phyloP scores from a whole-genome alignment of 176 grass and related monocot species.

The Carex myosuroides region DNA sequence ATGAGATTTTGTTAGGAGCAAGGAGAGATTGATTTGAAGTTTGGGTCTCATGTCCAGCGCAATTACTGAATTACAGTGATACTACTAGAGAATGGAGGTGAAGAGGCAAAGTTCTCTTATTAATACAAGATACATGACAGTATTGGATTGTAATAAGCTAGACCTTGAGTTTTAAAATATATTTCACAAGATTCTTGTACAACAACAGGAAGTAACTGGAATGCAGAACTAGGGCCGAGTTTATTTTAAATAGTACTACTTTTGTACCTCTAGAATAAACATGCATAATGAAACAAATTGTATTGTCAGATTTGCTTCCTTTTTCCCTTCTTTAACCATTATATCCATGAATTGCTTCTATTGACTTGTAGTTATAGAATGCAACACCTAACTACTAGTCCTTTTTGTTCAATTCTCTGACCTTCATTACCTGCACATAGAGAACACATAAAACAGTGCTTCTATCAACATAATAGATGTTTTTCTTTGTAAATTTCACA shows the following conservation, averaged over 20 bases:
- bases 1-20: neutral
- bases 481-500: neutral
- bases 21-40: neutral
- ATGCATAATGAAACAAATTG: neutral
- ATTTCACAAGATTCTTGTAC: neutral
- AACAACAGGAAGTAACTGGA: neutral
- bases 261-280: slow-evolving; percentile 2
- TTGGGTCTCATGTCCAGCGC: neutral
- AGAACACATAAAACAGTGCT: neutral
- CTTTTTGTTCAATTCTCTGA: slow-evolving; percentile 76
- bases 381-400: slow-evolving; percentile 42
- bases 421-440: slow-evolving; percentile 59
- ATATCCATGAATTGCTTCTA: neutral
- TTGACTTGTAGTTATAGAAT: slow-evolving; percentile 38
- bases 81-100: no score
- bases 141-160: neutral
- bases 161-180: neutral
- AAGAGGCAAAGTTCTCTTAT: neutral
- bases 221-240: neutral
- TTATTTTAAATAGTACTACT: slow-evolving; percentile 11
- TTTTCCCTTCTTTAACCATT: neutral
- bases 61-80: no score
- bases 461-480: neutral
- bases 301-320: neutral
- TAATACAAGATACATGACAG: neutral